Evolutionary conservation across 2,329 filamentous ascomycete species (phyloP).

Genomic region (Boeremia lycopersici): DNA sequence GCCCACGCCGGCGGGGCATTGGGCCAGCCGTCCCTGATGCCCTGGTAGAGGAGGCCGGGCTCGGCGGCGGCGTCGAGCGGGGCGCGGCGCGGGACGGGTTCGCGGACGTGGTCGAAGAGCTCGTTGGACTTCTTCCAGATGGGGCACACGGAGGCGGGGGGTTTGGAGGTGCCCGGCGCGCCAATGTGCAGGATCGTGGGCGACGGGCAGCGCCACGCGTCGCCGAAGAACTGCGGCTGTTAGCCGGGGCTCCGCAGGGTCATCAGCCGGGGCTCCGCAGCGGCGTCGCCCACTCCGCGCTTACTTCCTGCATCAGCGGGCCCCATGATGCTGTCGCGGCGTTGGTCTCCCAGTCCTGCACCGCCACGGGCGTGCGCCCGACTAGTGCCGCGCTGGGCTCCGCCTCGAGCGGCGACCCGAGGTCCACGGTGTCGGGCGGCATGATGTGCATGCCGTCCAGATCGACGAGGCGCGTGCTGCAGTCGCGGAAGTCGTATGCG

Average conservation of each 20-base stretch:
- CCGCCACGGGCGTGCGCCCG: slow-evolving; percentile 19
- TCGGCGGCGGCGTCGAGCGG: slow-evolving; percentile 24
- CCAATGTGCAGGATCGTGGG: slow-evolving; percentile 40
- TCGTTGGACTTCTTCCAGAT: slow-evolving; percentile 41
- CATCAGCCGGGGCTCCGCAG: no score
- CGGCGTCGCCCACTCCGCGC: no score
- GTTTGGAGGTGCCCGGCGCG: slow-evolving; percentile 15
- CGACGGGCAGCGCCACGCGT: slow-evolving; percentile 35
- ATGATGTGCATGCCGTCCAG: slow-evolving; percentile 43
- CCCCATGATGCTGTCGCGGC: slow-evolving; percentile 35
- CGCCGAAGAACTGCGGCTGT: slow-evolving; percentile 42
- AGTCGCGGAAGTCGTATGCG: slow-evolving; percentile 23
- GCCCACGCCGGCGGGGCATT: slow-evolving; percentile 32
- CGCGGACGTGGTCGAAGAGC: no score
- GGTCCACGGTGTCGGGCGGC: no score
- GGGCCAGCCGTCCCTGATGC: slow-evolving; percentile 39
- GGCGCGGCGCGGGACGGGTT: background rate
- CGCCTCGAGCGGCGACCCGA: no score
- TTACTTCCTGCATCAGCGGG: slow-evolving; percentile 38
- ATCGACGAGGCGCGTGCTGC: slow-evolving; percentile 25
- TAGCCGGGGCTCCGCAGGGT: no score
- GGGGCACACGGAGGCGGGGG: slow-evolving; percentile 25
- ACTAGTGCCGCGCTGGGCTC: no score
- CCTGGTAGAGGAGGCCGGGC: slow-evolving; percentile 36
- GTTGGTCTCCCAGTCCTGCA: slow-evolving; percentile 23